These are phyloP conservation scores for Kodamaea leandrae DNA, from an alignment of 805 yeast species.

Conservation along the genomic window DNA sequence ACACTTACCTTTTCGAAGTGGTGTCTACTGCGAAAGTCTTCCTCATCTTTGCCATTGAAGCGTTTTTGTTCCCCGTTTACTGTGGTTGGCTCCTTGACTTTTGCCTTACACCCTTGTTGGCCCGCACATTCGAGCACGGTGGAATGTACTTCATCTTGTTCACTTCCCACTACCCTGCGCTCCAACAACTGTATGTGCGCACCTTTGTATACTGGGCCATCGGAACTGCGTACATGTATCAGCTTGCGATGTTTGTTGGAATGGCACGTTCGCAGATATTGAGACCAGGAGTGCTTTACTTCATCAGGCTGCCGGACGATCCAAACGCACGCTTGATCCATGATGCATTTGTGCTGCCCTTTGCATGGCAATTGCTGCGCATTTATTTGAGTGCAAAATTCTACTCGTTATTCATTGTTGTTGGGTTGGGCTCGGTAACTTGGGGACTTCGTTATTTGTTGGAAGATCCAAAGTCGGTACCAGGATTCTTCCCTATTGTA, in stretches of 20 bases:
- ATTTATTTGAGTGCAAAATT: constrained; percentile 70
- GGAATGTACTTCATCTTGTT: constrained; percentile 18
- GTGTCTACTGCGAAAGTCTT: constrained; percentile 71
- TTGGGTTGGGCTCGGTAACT: constrained; percentile 71
- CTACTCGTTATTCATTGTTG: constrained; percentile 66
- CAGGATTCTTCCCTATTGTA: constrained; percentile 1
- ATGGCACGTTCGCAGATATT: constrained; percentile 71
- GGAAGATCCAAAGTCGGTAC: neutral
- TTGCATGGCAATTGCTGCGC: constrained; percentile 68
- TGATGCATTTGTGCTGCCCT: constrained; percentile 79
- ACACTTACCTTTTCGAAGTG: constrained; percentile 52
- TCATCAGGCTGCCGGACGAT: constrained; percentile 92
- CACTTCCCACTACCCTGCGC: constrained; percentile 19
- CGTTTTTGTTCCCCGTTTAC: constrained; percentile 79
- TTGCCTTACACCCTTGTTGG: constrained; percentile 59
- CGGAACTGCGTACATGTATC: constrained; percentile 86
- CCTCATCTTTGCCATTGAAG: constrained; percentile 70
- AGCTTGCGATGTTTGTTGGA: constrained; percentile 81
- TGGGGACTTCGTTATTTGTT: constrained; percentile 36
- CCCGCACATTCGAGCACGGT: constrained; percentile 4
- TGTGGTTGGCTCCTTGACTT: constrained; percentile 80
- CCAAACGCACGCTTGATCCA: constrained; percentile 83
- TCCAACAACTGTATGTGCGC: constrained; percentile 21
- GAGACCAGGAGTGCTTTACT: constrained; percentile 86
- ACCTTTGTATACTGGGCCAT: constrained; percentile 50